Evolutionary conservation across 306 rosid species (phyloP).

Genomic region (Nissolia schottii): DNA sequence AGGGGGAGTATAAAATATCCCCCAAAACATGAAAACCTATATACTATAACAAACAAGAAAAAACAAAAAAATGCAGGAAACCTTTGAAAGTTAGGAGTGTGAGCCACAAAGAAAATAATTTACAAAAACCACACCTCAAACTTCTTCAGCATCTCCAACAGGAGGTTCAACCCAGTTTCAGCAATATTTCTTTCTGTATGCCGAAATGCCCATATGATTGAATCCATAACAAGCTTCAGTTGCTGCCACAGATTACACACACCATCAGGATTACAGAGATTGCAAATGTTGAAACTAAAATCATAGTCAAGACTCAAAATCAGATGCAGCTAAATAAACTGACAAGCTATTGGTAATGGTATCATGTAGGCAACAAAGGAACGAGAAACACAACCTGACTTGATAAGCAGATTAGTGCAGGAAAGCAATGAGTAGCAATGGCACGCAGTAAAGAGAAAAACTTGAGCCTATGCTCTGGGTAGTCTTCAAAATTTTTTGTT

Average conservation of each 20-base stretch:
- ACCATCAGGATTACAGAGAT: conserved; percentile 12
- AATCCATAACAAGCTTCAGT: conserved; percentile 97
- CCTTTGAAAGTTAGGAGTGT: not conserved
- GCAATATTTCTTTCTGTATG: conserved; percentile 98
- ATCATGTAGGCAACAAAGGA: not conserved
- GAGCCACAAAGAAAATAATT: not conserved
- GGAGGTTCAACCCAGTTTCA: conserved; percentile 78
- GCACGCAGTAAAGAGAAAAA: conserved; percentile 96
- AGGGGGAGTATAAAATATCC: not conserved
- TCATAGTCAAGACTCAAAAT: not conserved
- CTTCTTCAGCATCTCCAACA: conserved; percentile 82
- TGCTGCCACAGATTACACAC: conserved; percentile 50
- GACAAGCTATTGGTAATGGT: not conserved
- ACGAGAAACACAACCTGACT: conserved; percentile 62
- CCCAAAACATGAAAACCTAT: not conserved
- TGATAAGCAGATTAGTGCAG: conserved; percentile 80
- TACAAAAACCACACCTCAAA: conserved; percentile 56
- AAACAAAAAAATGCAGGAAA: not conserved
- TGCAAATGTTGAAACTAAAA: no score
- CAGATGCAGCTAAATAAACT: not conserved
- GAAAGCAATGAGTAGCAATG: conserved; percentile 89
- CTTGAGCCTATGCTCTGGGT: conserved; percentile 97
- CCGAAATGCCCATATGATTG: conserved; percentile 96
- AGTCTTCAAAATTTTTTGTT: conserved; percentile 89
- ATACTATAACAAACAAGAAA: not conserved